These are phyloP conservation scores for Sphagnum fallax DNA, from an alignment of 228 moss, liverwort and hornwort genomes.

Conservation along the genomic window DNA sequence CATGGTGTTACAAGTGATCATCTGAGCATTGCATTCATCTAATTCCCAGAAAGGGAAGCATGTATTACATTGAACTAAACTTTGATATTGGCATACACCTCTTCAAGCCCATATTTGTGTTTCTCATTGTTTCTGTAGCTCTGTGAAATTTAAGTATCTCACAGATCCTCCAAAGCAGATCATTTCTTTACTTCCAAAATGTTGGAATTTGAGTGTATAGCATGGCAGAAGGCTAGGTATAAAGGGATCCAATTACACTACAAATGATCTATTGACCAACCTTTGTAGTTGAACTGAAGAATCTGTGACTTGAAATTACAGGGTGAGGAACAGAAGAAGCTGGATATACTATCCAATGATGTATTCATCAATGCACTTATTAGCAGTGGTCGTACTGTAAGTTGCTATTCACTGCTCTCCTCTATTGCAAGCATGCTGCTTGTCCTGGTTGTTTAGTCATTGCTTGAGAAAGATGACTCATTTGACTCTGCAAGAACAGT, in stretches of 20 bases:
- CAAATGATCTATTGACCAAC: too few species aligned
- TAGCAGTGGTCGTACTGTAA: constrained; percentile 96
- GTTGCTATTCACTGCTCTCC: constrained; percentile 1
- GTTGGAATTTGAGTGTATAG: background rate
- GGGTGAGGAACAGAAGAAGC: constrained; percentile 99
- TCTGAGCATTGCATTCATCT: background rate
- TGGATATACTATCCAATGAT: constrained; percentile 90
- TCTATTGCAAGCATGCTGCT: background rate
- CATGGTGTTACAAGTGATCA: background rate
- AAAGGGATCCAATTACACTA: background rate
- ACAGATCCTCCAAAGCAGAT: too few species aligned
- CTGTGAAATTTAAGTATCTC: too few species aligned
- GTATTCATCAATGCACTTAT: constrained; percentile 95
- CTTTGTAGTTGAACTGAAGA: too few species aligned
- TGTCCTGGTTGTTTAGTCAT: background rate
- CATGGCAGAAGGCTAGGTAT: background rate
- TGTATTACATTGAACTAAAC: background rate
- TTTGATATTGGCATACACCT: too few species aligned
- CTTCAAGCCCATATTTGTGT: background rate
- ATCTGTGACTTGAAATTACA: constrained; percentile 9
- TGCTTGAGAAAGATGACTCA: background rate
- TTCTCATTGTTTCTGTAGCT: too few species aligned
- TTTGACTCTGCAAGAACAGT: background rate
- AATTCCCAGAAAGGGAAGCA: background rate
- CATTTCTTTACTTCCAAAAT: too few species aligned